Percentiles rank a stretch among this genome's conserved stretches.
Conservation (phyloP, 169 alveolate genomes). For the Plasmodium gallinaceum region DNA sequence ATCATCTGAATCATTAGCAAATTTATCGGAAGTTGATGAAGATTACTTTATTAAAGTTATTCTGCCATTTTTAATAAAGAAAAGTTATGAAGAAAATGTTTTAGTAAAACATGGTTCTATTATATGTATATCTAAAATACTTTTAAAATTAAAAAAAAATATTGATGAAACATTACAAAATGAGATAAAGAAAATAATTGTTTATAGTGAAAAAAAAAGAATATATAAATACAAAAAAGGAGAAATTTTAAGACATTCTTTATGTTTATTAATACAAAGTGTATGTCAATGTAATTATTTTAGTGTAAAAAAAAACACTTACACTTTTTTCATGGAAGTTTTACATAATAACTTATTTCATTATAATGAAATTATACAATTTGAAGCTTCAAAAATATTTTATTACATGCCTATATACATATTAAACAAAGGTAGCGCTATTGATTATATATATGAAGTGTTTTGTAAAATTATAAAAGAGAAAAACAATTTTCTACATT, state of each 20-base stretch:
- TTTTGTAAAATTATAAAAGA: conserved; percentile 26
- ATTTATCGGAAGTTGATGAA: conserved; percentile 15
- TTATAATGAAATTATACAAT: conserved; percentile 75
- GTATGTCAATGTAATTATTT: conserved; percentile 71
- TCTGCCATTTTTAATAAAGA: conserved; percentile 73
- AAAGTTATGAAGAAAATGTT: conserved; percentile 73
- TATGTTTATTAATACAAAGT: conserved; percentile 70
- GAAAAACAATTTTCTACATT: conserved; percentile 58
- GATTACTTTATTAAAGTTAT: conserved; percentile 43
- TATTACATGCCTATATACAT: conserved; percentile 66
- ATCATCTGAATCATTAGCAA: conserved; percentile 66
- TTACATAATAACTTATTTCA: conserved; percentile 71
- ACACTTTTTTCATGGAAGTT: conserved; percentile 45
- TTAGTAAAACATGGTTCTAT: conserved; percentile 59
- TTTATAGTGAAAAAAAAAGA: conserved; percentile 63
- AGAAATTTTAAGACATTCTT: conserved; percentile 66
- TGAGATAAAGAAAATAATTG: conserved; percentile 51
- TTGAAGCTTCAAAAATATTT: conserved; percentile 70
- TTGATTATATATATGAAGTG: conserved; percentile 48
- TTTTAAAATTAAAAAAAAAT: conserved; percentile 29
- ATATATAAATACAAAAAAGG: conserved; percentile 67
- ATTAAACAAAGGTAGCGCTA: conserved; percentile 2
- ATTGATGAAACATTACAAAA: conserved; percentile 70
- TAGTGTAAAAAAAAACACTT: conserved; percentile 50
- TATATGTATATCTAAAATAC: conserved; percentile 59